Percentiles rank a stretch among this genome's conserved stretches.
These are phyloP conservation scores for Graphilbum ipis-grandicollis DNA, from an alignment of 2,329 filamentous ascomycete species.

Conservation along the genomic window DNA sequence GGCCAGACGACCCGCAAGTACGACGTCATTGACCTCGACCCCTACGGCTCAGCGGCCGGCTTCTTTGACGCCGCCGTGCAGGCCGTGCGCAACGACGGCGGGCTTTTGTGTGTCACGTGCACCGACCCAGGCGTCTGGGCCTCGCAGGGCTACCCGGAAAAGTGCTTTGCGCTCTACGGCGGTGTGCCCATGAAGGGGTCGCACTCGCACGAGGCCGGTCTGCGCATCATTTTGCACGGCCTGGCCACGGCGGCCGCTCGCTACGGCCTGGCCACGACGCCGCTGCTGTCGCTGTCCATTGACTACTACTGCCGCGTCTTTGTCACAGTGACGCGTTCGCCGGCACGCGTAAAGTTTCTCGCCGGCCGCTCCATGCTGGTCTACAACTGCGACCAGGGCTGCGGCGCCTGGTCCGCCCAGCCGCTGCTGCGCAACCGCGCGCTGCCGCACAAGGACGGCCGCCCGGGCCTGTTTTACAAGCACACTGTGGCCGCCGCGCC, in stretches of 20 bases:
- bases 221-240: conserved; percentile 71
- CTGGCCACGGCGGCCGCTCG: conserved; percentile 65
- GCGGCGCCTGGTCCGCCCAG: conserved; percentile 81
- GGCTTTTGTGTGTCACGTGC: conserved; percentile 85
- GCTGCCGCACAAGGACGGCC: conserved; percentile 51
- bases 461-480: conserved; percentile 57
- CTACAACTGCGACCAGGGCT: conserved; percentile 80
- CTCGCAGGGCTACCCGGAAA: conserved; percentile 85
- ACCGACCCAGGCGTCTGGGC: conserved; percentile 94
- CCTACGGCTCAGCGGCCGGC: conserved; percentile 82
- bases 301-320: conserved; percentile 92
- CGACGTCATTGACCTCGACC: conserved; percentile 91
- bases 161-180: conserved; percentile 85
- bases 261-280: conserved; percentile 80
- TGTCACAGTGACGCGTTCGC: conserved; percentile 62
- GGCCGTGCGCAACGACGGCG: conserved; percentile 66
- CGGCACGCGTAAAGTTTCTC: conserved; percentile 75
- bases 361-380: conserved; percentile 85
- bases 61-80: conserved; percentile 88
- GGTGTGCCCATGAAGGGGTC: conserved; percentile 72
- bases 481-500: conserved; percentile 60
- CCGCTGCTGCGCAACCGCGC: conserved; percentile 53
- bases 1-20: conserved; percentile 48
- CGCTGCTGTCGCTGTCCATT: conserved; percentile 79
- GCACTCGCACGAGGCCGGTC: conserved; percentile 74